Base-by-base conservation (phyloP, 179 eudicot species). In the Heliamphora pulchella region DNA sequence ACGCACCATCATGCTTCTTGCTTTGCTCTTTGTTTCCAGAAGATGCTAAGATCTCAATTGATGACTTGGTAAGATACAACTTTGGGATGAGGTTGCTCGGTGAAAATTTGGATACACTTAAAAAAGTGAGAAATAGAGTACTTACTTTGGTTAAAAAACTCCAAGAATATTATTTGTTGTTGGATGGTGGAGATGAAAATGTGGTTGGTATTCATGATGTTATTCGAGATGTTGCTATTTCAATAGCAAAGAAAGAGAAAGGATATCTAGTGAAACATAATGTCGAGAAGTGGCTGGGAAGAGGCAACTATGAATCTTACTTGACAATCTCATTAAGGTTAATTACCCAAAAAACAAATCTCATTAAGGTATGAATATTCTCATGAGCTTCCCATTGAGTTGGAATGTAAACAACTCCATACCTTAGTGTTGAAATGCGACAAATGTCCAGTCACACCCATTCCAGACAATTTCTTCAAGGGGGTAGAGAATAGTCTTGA, bases 141-240 rank as follows among this genome's bases (percentile, higher is more conserved):
- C 39, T 4, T n/a, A 48, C 61, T 0, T 1, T 74, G 18, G 66
- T 75, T 20, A 14, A 53, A 6, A 7, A 0, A 5, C 82, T 80
- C 20, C 73, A 50, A 9, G 9, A 48, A 15, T 64, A 71, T 31
- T 71, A 59, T 55, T 72, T 80, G 69, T 39, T 71, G 20, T 1
- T 6, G 43, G 74, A 44, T 1, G 57, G 55, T 0, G 8, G 4
- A 51, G 4, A 22, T 2, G 50, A 22, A 3, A 76, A 8, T 0
- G 8, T 20, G 8, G 76, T 82, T 20, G 82, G 71, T n/a, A 85
- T 85, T 50, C 85, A 82, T 59, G 87, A 85, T 76, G 64, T 81
- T 39, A 80, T 85, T 47, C 84, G 85, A 8, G 67, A 77, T 31
- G 71, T 82, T n/a, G 75, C 75, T 20, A 48, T 79, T 13, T 64